Conservation (phyloP, 768 basidiomycete species). For the Lentinus brumalis region DNA sequence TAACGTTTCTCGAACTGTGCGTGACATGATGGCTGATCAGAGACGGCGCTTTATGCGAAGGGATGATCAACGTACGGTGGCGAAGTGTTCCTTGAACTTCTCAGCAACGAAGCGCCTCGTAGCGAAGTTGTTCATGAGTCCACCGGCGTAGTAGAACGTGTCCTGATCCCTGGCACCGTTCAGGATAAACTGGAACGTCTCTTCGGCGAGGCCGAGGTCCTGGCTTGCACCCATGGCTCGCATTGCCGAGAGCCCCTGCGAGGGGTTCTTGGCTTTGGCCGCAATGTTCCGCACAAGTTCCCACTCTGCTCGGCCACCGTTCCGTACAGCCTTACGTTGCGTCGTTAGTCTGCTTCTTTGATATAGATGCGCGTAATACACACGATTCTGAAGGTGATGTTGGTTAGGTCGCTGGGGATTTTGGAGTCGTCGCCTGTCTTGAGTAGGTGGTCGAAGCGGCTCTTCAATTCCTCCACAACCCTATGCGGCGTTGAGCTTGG, state of each 20-base stretch:
- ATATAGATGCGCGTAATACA: not conserved
- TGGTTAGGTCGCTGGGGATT: constrained; percentile 82
- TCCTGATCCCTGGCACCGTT: constrained; percentile 32
- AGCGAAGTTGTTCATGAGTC: constrained; percentile 38
- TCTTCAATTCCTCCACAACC: constrained; percentile 70
- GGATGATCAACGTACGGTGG: not conserved
- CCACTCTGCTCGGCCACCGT: not conserved
- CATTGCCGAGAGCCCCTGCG: constrained; percentile 72
- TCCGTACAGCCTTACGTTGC: not conserved
- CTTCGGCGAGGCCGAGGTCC: constrained; percentile 42
- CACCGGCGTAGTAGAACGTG: constrained; percentile 37
- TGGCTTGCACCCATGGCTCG: constrained; percentile 40
- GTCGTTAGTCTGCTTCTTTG: not conserved
- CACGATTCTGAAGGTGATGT: constrained; percentile 45
- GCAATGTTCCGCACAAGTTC: constrained; percentile 62
- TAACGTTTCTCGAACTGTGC: constrained; percentile 16
- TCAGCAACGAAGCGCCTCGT: constrained; percentile 39
- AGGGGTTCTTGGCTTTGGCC: constrained; percentile 73
- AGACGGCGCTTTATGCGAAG: not conserved
- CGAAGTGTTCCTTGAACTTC: constrained; percentile 43
- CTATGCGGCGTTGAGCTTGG: constrained; percentile 36
- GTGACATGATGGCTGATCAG: not conserved
- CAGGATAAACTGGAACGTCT: constrained; percentile 44
- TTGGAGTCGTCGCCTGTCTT: constrained; percentile 71
- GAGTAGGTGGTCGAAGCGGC: constrained; percentile 71